Conservation (phyloP, 805 yeast species). For the Kluyveromyces wickerhamii region DNA sequence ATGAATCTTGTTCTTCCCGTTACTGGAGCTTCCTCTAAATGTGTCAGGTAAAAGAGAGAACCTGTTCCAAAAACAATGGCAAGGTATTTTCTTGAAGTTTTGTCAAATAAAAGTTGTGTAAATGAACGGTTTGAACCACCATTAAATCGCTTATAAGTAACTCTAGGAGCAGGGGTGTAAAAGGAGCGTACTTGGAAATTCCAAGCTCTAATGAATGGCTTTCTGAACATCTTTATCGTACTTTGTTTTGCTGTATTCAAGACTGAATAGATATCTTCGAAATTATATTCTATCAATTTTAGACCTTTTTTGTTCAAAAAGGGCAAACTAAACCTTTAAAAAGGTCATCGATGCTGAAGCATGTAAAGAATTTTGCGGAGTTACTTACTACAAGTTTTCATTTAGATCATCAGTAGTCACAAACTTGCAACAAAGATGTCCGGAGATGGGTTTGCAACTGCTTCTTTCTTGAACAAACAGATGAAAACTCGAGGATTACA, state of each 20-base stretch:
- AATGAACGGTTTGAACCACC: constrained; percentile 11
- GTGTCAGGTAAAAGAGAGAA: constrained; percentile 37
- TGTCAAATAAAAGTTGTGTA: constrained; percentile 17
- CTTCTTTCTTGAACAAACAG: constrained; percentile 66
- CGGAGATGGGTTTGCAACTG: constrained; percentile 52
- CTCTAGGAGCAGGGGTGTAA: not conserved
- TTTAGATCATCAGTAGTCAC: too few species aligned
- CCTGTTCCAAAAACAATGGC: constrained; percentile 31
- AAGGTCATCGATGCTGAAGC: too few species aligned
- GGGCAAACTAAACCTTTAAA: too few species aligned
- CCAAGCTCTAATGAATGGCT: not conserved
- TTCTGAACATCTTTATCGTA: constrained; percentile 1
- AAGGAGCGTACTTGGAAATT: not conserved
- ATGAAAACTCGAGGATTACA: constrained; percentile 81
- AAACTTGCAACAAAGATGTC: not conserved
- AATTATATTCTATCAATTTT: too few species aligned
- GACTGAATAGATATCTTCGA: too few species aligned
- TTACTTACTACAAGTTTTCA: too few species aligned
- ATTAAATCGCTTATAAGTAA: constrained; percentile 17
- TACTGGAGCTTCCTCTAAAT: constrained; percentile 74
- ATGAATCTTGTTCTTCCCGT: constrained; percentile 66
- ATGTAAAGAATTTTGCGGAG: too few species aligned
- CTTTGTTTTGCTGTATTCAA: too few species aligned
- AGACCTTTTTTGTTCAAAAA: too few species aligned
- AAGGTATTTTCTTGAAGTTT: constrained; percentile 25